Percentiles rank a stretch among this genome's conserved stretches.
phyloP scores from a whole-genome alignment of 306 rosid species.

The Sicyos baderoa region DNA sequence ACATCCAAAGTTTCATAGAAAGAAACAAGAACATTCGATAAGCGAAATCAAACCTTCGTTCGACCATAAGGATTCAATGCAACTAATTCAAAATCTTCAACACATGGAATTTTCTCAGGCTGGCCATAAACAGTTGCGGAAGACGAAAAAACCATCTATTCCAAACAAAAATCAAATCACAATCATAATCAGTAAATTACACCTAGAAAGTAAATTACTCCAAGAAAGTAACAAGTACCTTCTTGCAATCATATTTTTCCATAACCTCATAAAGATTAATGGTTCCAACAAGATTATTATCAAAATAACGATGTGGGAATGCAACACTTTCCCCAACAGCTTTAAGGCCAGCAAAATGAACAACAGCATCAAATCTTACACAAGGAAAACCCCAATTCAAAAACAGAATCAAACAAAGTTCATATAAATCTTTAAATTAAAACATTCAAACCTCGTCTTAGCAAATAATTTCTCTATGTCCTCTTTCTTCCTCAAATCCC shows the following conservation, averaged over 20 bases:
- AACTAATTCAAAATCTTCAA: conserved; percentile 58
- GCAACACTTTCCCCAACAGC: conserved; percentile 88
- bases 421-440: background rate
- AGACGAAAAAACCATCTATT: conserved; percentile 87
- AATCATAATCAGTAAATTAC: too few species aligned
- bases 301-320: conserved; percentile 58
- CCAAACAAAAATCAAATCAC: too few species aligned
- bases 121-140: conserved; percentile 92
- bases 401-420: background rate
- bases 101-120: conserved; percentile 76
- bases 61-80: conserved; percentile 91
- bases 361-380: conserved; percentile 76
- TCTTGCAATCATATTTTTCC: conserved; percentile 69
- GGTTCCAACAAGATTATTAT: conserved; percentile 67
- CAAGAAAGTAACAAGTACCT: conserved; percentile 35
- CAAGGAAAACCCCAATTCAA: background rate
- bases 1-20: background rate
- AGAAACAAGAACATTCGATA: background rate
- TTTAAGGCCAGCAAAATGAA: conserved; percentile 84
- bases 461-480: conserved; percentile 78
- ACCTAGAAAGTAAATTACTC: too few species aligned
- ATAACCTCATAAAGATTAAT: conserved; percentile 73
- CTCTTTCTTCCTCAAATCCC: conserved; percentile 61
- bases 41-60: conserved; percentile 48
- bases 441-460: conserved; percentile 33